Evolutionary conservation across 108 stramenopile genomes (phyloP), one percentile per base, ranked within the genome.

Genomic region (Cyclostephanos invisitatus): DNA sequence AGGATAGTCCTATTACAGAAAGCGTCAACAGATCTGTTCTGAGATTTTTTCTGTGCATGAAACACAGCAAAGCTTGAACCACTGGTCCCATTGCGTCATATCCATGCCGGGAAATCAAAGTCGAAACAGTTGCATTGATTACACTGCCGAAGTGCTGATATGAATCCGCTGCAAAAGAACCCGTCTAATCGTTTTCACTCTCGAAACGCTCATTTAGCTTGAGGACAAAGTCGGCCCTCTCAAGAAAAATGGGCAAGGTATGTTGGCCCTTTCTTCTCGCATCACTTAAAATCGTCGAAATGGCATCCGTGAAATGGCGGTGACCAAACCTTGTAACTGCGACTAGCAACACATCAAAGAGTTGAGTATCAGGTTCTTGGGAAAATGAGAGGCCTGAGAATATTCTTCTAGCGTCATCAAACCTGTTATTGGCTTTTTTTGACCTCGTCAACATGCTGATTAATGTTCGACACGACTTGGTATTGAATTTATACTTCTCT

Each of bases 211-310:
- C 53, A 47, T 67, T 55, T 9, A 67, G 29, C 53, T 67, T 55
- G 50, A 67, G 37, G 42, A 47, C 25, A 29, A 67, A 67, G 21
- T 67, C 17, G 17, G 50, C 50, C 25, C 67, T 54, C 15, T 37
- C 22, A 15, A 67, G 53, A 55, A 38, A 67, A 11, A 68, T 47
- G 22, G 25, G 4, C 32, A 32, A 2, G 32, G 2, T 3, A 2
- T 54, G 53, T 1, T 25, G 24, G 12, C 22, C 9, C 22, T 38
- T 62, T 36, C 61, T 27, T 11, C 8, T 22, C 7, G 7, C 35
- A 37, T 62, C 20, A 15, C 61, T 36, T 36, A 62, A 28, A 36
- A 62, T 10, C 38, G 20, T 14, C 61, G 35, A 62, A 21, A 62
- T 40, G 2, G 10, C 38, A 37, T 62, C 35, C 21, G 18, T 21